Evolutionary conservation across 257 asterid genomes (phyloP).

Genomic region (Solanum lignicaule): DNA sequence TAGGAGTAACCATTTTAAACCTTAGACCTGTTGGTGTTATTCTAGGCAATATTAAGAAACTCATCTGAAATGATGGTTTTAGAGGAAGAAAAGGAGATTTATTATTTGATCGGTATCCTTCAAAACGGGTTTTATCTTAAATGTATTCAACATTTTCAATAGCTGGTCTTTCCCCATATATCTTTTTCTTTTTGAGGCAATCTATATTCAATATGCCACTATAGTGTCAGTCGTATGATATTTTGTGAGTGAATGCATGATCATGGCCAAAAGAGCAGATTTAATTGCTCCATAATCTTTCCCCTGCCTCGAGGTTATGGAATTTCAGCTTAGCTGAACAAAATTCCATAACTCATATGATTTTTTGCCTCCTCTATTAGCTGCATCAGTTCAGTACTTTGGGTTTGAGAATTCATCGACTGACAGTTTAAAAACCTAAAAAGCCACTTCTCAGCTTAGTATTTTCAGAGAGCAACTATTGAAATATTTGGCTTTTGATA

Average conservation of each 20-base stretch:
- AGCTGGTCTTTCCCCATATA: not conserved
- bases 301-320: not conserved
- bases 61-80: not conserved
- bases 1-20: not conserved
- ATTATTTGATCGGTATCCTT: not conserved
- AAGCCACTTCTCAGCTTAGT: not conserved
- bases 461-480: not conserved
- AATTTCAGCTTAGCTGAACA: not conserved
- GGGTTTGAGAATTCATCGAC: not conserved
- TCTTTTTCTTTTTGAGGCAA: not conserved
- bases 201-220: not conserved
- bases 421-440: not conserved
- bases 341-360: not conserved
- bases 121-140: not conserved
- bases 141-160: not conserved
- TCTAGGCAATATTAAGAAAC: not conserved
- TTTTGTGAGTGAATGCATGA: not conserved
- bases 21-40: not conserved
- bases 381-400: not conserved
- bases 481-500: not conserved
- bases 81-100: not conserved
- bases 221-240: not conserved
- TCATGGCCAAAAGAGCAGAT: not conserved
- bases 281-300: not conserved
- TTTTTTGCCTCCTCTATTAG: not conserved